Percentiles rank a stretch among this genome's conserved stretches.
These are phyloP conservation scores for Coniella lustricola DNA, from an alignment of 2,329 filamentous ascomycete genomes.

Conservation along the genomic window DNA sequence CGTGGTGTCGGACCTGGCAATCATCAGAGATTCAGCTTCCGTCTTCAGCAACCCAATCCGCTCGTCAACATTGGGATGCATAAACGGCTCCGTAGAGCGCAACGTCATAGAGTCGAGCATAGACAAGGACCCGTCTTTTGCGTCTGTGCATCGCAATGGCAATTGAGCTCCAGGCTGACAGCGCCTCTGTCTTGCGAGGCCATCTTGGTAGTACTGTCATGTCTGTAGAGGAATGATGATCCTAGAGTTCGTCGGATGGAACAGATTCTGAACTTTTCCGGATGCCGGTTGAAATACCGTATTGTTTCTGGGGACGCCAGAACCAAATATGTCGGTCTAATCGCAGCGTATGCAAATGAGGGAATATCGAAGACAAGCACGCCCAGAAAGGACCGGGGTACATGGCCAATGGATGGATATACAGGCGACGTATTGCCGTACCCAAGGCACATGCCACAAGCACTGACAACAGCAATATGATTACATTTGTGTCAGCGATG, in stretches of 20 bases:
- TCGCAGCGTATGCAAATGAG: constrained; percentile 10
- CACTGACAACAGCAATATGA: constrained; percentile 1
- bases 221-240: constrained; percentile 11
- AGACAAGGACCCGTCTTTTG: constrained; percentile 36
- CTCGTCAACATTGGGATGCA: constrained; percentile 12
- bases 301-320: constrained; percentile 6
- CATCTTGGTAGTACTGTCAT: constrained; percentile 12
- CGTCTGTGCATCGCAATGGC: constrained; percentile 34
- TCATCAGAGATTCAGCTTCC: constrained; percentile 14
- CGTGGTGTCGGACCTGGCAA: constrained; percentile 18
- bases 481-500: neutral
- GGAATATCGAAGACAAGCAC: constrained; percentile 5
- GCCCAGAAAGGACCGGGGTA: constrained; percentile 13
- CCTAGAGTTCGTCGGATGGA: neutral
- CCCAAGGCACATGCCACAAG: constrained; percentile 1
- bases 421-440: constrained; percentile 8
- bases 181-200: constrained; percentile 7
- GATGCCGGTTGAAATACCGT: neutral
- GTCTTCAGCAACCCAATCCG: constrained; percentile 10
- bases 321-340: constrained; percentile 11
- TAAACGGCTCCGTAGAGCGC: constrained; percentile 31
- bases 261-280: neutral
- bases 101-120: constrained; percentile 36
- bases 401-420: constrained; percentile 10
- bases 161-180: constrained; percentile 36